Conservation (phyloP, 2,329 filamentous ascomycete genomes). For the Mollisiaceae sp. region DNA sequence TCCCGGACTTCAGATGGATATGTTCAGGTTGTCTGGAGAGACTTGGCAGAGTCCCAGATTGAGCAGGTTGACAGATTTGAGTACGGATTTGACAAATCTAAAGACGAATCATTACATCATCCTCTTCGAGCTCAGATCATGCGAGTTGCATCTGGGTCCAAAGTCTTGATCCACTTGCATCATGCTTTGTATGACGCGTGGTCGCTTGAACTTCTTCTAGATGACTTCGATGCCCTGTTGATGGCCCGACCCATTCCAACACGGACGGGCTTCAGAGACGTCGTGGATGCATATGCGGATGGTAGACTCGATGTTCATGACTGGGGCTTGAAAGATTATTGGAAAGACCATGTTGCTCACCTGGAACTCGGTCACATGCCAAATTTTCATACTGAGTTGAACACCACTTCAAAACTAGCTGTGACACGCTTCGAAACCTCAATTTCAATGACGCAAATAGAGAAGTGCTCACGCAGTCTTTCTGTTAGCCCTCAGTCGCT, state of each 20-base stretch:
- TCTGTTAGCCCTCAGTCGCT: constrained; percentile 66
- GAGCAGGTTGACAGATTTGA: constrained; percentile 46
- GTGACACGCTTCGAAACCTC: constrained; percentile 40
- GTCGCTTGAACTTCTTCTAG: constrained; percentile 77
- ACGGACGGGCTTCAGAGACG: constrained; percentile 63
- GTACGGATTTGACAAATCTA: constrained; percentile 47
- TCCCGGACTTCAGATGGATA: constrained; percentile 53
- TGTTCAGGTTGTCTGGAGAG: constrained; percentile 68
- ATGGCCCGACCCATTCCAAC: constrained; percentile 15
- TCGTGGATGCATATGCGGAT: constrained; percentile 58
- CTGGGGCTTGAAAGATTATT: constrained; percentile 63
- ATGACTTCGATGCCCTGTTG: constrained; percentile 63
- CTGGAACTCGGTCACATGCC: constrained; percentile 62
- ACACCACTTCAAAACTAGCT: constrained; percentile 38
- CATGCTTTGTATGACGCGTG: constrained; percentile 94
- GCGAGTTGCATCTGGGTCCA: constrained; percentile 30
- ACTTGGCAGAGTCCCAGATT: constrained; percentile 47
- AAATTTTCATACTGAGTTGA: constrained; percentile 54
- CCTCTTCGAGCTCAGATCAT: constrained; percentile 68
- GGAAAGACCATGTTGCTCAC: constrained; percentile 68
- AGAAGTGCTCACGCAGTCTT: constrained; percentile 33
- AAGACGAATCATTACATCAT: constrained; percentile 45
- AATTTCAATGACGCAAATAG: constrained; percentile 39
- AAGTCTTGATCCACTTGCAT: constrained; percentile 62
- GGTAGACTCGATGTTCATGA: constrained; percentile 38